phyloP scores from a whole-genome alignment of 805 yeast genomes.

The Saturnispora gosingensis region DNA sequence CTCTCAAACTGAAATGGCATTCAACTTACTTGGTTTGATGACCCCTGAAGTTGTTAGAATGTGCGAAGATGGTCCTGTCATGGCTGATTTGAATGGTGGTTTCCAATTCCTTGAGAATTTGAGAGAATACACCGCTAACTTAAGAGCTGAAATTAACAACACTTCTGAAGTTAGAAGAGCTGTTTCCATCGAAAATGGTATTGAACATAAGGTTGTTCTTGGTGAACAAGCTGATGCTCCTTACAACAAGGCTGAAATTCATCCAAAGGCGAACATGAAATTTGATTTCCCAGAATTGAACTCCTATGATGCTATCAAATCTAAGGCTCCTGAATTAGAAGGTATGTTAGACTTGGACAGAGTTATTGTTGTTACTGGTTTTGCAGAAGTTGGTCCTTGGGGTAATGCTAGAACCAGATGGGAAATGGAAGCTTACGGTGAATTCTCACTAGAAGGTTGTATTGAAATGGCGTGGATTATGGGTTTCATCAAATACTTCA shows the following conservation, averaged over 20 bases:
- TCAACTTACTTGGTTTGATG: slow-evolving; percentile 90
- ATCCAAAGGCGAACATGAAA: slow-evolving; percentile 93
- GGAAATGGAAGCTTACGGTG: slow-evolving; percentile 97
- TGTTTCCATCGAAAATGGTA: slow-evolving; percentile 84
- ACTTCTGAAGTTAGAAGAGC: slow-evolving; percentile 92
- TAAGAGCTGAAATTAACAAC: slow-evolving; percentile 69
- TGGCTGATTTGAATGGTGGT: slow-evolving; percentile 99
- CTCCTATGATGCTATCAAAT: slow-evolving; percentile 62
- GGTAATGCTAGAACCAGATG: slow-evolving; percentile 98
- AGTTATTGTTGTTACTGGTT: slow-evolving; percentile 94
- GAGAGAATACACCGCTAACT: slow-evolving; percentile 72
- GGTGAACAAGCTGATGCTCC: slow-evolving; percentile 87
- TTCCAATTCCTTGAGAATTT: slow-evolving; percentile 87
- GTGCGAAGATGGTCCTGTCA: slow-evolving; percentile 89
- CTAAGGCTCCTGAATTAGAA: slow-evolving; percentile 63
- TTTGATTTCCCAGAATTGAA: slow-evolving; percentile 88
- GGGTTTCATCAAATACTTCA: slow-evolving; percentile 94
- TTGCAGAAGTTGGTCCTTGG: slow-evolving; percentile 99
- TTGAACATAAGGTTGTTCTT: slow-evolving; percentile 76
- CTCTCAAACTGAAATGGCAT: slow-evolving; percentile 99
- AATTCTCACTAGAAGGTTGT: slow-evolving; percentile 94
- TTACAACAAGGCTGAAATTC: slow-evolving; percentile 63
- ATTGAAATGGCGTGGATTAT: slow-evolving; percentile 99
- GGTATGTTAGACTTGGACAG: slow-evolving; percentile 88
- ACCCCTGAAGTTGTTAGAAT: slow-evolving; percentile 75